Conservation (phyloP, 2,329 filamentous ascomycete genomes). For the Dryadomyces quercivorus region DNA sequence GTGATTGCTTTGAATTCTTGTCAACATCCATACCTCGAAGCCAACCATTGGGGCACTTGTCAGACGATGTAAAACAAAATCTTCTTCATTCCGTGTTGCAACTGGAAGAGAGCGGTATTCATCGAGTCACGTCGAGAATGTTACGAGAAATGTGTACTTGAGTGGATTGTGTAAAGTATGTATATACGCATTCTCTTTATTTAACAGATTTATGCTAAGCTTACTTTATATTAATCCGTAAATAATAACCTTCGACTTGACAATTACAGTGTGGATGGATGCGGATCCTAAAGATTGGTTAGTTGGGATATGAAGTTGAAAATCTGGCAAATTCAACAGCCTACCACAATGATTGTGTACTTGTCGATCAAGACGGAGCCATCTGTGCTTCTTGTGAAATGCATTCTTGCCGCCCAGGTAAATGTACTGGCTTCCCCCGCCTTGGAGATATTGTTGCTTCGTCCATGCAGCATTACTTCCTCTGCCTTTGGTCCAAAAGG, state of each 20-base stretch:
- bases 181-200: background rate
- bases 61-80: background rate
- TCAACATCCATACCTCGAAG: constrained; percentile 7
- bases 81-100: background rate
- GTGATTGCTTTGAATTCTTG: constrained; percentile 23
- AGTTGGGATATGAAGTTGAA: too few species aligned
- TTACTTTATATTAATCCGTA: too few species aligned
- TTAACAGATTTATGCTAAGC: background rate
- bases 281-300: background rate
- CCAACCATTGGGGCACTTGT: constrained; percentile 1
- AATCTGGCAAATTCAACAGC: background rate
- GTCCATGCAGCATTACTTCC: constrained; percentile 9
- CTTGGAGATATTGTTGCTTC: constrained; percentile 8
- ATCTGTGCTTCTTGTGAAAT: constrained; percentile 2
- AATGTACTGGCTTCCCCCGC: constrained; percentile 6
- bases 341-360: constrained; percentile 10
- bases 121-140: constrained; percentile 2
- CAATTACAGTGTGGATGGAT: background rate
- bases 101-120: constrained; percentile 4
- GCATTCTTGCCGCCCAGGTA: constrained; percentile 10
- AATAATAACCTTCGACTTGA: too few species aligned
- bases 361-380: constrained; percentile 8
- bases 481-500: constrained; percentile 5
- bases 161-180: background rate
- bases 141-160: constrained; percentile 2